These are phyloP conservation scores for Boletus huronensis DNA, from an alignment of 768 basidiomycete genomes.

Conservation along the genomic window DNA sequence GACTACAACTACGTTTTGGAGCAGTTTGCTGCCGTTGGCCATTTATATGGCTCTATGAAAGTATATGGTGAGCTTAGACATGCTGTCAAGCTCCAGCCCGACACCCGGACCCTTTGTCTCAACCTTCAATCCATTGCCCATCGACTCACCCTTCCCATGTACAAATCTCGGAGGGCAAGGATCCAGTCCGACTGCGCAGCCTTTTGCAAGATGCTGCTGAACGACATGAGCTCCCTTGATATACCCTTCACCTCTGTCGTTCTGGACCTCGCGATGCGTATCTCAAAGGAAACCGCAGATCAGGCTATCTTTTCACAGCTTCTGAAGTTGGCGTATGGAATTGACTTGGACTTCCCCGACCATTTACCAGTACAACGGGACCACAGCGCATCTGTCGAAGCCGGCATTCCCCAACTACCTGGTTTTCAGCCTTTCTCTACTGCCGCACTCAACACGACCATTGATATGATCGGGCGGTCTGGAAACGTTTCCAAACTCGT, in stretches of 20 bases:
- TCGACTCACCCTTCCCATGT: slow-evolving; percentile 59
- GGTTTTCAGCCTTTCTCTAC: slow-evolving; percentile 54
- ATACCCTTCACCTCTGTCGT: slow-evolving; percentile 55
- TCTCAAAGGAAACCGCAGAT: slow-evolving; percentile 63
- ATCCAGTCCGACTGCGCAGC: slow-evolving; percentile 43
- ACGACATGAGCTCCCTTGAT: slow-evolving; percentile 50
- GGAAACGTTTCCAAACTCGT: slow-evolving; percentile 65
- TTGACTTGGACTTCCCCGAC: slow-evolving; percentile 76
- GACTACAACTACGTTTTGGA: slow-evolving; percentile 76
- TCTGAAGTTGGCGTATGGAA: slow-evolving; percentile 67
- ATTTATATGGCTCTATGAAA: slow-evolving; percentile 54
- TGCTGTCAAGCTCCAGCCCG: slow-evolving; percentile 42
- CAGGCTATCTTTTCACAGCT: slow-evolving; percentile 53
- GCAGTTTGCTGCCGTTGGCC: slow-evolving; percentile 75
- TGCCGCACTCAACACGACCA: slow-evolving; percentile 64
- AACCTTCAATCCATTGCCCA: slow-evolving; percentile 69
- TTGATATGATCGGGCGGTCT: slow-evolving; percentile 64
- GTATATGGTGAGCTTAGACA: slow-evolving; percentile 58
- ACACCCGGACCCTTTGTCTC: slow-evolving; percentile 55
- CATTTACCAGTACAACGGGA: slow-evolving; percentile 41
- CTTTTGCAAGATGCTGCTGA: slow-evolving; percentile 49
- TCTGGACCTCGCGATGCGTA: slow-evolving; percentile 64
- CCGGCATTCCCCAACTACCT: slow-evolving; percentile 10
- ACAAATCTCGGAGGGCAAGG: slow-evolving; percentile 32
- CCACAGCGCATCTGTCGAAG: slow-evolving; percentile 1